Base-by-base conservation (phyloP, 2,329 filamentous ascomycete species). In the Nectriaceae sp. region DNA sequence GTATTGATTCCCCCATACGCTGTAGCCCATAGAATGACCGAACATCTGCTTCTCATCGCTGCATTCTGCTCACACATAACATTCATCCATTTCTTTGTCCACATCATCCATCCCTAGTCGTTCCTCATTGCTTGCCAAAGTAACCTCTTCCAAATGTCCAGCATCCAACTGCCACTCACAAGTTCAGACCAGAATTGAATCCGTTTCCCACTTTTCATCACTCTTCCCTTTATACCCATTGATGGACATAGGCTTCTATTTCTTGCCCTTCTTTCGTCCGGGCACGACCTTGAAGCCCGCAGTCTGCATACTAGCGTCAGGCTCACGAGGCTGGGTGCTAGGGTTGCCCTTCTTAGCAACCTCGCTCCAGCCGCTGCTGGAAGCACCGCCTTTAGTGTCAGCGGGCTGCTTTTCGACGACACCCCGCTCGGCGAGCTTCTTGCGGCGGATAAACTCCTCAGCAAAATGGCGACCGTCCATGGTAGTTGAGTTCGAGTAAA, bases 391-490 rank as follows among this genome's bases (percentile, higher is more conserved):
- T 64, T 78, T 65, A 53, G 75, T 78, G 3, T 83, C 79, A 42
- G 73, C 78, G 40, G 80, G 76, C 46, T 88, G 82, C 61, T 89
- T 87, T 67, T 91, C 88, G 16, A 96, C 78, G 35, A 97, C 82
- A 33, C 94, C 94, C 75, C 92, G 94, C 60, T 97, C 93, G 1
- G 94, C 93, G 2, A 95, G 82, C 77, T 89, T 95, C 73, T 92
- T 93, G 61, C 93, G 91, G 26, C 92, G 88, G 50, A 97, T 83
- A 65, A 94, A 99, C 69, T 99, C 94, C 50, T 96, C 89, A 0
- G 90, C 91, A 65, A 97, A 97, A 64, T 95, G 90, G 42, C 89
- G 88, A 1, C 90, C 91, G 64, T 99, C 91, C 70, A 99, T 89
- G 1, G 92, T 95, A 62, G 87, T 88, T 2, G 90, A 95, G 66